These are phyloP conservation scores for Glonium stellatum DNA, from an alignment of 495 filamentous ascomycete genomes.

Conservation along the genomic window DNA sequence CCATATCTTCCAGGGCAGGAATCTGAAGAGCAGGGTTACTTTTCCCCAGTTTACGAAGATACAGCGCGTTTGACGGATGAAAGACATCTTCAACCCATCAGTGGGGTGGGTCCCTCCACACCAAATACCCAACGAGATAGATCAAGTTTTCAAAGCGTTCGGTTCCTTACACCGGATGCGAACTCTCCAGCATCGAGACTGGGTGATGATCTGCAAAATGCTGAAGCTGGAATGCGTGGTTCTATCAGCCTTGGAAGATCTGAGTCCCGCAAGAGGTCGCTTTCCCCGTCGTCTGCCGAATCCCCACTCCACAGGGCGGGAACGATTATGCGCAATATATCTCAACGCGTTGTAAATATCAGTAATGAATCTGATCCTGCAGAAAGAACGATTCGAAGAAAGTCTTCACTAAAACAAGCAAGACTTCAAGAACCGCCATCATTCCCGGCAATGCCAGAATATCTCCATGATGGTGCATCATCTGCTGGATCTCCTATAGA, in stretches of 20 bases:
- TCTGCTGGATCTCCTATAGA: conserved; percentile 42
- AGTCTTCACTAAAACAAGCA: conserved; percentile 51
- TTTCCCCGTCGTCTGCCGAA: conserved; percentile 59
- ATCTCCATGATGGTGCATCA: conserved; percentile 50
- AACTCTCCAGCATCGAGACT: conserved; percentile 43
- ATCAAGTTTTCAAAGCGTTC: conserved; percentile 54
- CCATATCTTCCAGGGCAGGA: conserved; percentile 45
- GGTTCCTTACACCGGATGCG: conserved; percentile 38
- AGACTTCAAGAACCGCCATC: conserved; percentile 50
- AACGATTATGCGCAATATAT: conserved; percentile 93
- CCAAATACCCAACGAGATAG: conserved; percentile 50
- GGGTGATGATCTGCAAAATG: conserved; percentile 55
- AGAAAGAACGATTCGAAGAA: conserved; percentile 64
- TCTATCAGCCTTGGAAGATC: conserved; percentile 29
- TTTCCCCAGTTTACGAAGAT: conserved; percentile 56
- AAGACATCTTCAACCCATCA: conserved; percentile 31
- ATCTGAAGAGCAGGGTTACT: conserved; percentile 48
- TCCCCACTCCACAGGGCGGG: conserved; percentile 70
- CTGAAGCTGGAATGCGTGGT: conserved; percentile 44
- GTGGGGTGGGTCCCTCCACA: conserved; percentile 26
- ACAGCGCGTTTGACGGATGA: conserved; percentile 37
- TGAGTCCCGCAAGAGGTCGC: conserved; percentile 49
- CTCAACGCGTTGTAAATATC: conserved; percentile 93
- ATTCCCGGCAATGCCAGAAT: conserved; percentile 51
- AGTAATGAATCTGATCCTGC: conserved; percentile 80